Base-by-base conservation (phyloP, 768 basidiomycete genomes). In the Rubroboletus pulcherrimus region DNA sequence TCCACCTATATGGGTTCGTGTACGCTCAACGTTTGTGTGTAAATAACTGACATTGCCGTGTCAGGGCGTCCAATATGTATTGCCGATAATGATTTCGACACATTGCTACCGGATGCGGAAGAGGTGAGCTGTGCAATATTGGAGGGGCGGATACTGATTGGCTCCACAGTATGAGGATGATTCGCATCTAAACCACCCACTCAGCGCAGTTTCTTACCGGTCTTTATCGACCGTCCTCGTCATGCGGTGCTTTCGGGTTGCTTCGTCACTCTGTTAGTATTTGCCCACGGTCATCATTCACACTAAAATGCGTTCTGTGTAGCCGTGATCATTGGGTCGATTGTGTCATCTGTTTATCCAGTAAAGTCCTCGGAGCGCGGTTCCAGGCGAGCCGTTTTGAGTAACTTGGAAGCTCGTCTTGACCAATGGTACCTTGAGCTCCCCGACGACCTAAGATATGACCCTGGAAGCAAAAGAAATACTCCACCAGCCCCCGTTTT, bases 381-480 rank as follows among this genome's bases (percentile, higher is more conserved):
- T 38, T 76, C 79, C 3, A 80, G 81, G 55, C 80, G 82, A 57
- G 64, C 74, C 0, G 63, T 80, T 48, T 70, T 87, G 49, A 75
- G 74, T 2, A 74, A 78, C 39, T 68, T 90, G n/a, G 90, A 89
- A 67, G 76, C 76, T 55, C 77, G 81, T 39, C 73, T 92, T 42
- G 86, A 89, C 65, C 86, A 84, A 56, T 91, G 89, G 89, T 86
- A 82, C 60, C 76, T 86, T 46, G 77, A 80, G 26, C 77, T 92
- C 21, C 86, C 89, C 0, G 82, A 86, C 34, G 70, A 76, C 49
- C 75, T 92, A 26, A 77, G 78, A 44, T 86, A 81, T 63, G 84
- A 87, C 58, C 71, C 80, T 35, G 72, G 79, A 12, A 82, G 77
- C 60, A 79, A 80, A 62, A 75, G 81, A 46, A 72, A 69, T 9